Conservation (phyloP, 495 filamentous ascomycete genomes). For the Poronia punctata region DNA sequence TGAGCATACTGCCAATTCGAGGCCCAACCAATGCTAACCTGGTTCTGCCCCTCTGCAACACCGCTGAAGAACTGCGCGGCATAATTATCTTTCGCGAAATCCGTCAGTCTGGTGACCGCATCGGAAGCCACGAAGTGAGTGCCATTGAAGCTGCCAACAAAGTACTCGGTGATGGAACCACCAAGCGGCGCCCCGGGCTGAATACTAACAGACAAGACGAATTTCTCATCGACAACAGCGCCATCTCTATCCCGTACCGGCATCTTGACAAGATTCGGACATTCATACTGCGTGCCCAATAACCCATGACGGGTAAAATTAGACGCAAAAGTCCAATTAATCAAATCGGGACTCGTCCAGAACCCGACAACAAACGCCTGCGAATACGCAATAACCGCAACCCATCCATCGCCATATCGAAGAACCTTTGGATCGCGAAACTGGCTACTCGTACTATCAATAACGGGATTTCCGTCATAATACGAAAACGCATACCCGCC, state of each 20-base stretch:
- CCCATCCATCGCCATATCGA: slow-evolving; percentile 46
- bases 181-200: slow-evolving; percentile 53
- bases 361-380: slow-evolving; percentile 46
- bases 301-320: slow-evolving; percentile 49
- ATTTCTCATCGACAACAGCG: slow-evolving; percentile 17
- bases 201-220: slow-evolving; percentile 42
- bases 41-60: slow-evolving; percentile 29
- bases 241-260: slow-evolving; percentile 22
- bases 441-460: slow-evolving; percentile 36
- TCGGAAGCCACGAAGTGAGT: slow-evolving; percentile 40
- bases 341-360: slow-evolving; percentile 47
- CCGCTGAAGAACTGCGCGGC: slow-evolving; percentile 49
- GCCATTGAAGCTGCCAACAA: slow-evolving; percentile 46
- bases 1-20: slow-evolving; percentile 55
- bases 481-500: slow-evolving; percentile 47
- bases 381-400: slow-evolving; percentile 41
- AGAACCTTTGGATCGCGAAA: slow-evolving; percentile 55
- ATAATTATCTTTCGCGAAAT: slow-evolving; percentile 55
- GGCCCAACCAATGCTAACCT: slow-evolving; percentile 49
- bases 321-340: slow-evolving; percentile 45
- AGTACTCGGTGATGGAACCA: slow-evolving; percentile 44
- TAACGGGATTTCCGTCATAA: slow-evolving; percentile 48
- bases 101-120: slow-evolving; percentile 33
- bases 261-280: slow-evolving; percentile 44
- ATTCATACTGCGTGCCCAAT: slow-evolving; percentile 52